Conservation (phyloP, 2,329 filamentous ascomycete genomes). For the Aspergillus brunneoviolaceus region DNA sequence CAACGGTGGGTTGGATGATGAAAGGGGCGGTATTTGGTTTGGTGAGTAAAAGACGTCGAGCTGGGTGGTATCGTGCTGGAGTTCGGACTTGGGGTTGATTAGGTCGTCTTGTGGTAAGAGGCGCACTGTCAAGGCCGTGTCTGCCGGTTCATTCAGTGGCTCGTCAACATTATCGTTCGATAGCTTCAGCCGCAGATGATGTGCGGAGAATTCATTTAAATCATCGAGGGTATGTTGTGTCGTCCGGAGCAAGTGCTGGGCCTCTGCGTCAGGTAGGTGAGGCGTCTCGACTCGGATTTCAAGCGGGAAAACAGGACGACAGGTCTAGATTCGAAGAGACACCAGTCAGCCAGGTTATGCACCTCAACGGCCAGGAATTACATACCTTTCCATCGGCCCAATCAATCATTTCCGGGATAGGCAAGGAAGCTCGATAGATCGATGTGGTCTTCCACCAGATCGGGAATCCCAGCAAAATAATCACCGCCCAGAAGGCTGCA, state of each 20-base stretch:
- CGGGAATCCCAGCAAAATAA: conserved; percentile 78
- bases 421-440: conserved; percentile 82
- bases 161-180: conserved; percentile 36
- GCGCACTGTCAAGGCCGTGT: conserved; percentile 67
- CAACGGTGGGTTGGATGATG: conserved; percentile 69
- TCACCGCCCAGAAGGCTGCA: conserved; percentile 85
- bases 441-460: conserved; percentile 96
- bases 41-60: conserved; percentile 76
- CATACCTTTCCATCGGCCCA: conserved; percentile 87
- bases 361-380: not conserved
- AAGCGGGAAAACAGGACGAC: conserved; percentile 83
- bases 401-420: conserved; percentile 79
- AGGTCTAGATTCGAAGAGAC: conserved; percentile 59
- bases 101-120: conserved; percentile 56
- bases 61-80: conserved; percentile 68
- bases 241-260: conserved; percentile 70
- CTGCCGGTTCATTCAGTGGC: conserved; percentile 28
- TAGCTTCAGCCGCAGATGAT: conserved; percentile 74
- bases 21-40: conserved; percentile 65
- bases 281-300: conserved; percentile 75
- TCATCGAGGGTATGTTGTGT: conserved; percentile 85
- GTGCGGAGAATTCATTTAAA: conserved; percentile 79
- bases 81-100: conserved; percentile 57
- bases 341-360: conserved; percentile 1
- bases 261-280: conserved; percentile 64